Evolutionary conservation across 1,284 basidiomycete species (phyloP).

Genomic region (Irpex lacteus): DNA sequence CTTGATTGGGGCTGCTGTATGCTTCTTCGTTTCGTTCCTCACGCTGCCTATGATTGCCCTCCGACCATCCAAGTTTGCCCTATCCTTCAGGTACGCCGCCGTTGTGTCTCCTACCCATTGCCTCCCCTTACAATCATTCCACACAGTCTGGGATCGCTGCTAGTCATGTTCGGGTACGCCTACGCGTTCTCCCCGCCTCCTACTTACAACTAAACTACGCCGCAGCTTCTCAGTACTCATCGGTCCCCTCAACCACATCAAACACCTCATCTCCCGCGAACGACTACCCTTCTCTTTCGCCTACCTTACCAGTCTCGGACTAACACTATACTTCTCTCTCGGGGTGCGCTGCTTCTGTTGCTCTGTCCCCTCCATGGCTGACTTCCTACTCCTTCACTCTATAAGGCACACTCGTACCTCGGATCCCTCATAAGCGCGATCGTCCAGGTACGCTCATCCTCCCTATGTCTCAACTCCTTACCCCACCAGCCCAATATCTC

Average conservation of each 20-base stretch:
- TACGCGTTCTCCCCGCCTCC: constrained; percentile 14
- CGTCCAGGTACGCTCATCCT: constrained; percentile 56
- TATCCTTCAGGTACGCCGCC: constrained; percentile 73
- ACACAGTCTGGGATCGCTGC: constrained; percentile 70
- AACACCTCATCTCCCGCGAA: constrained; percentile 84
- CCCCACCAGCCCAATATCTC: too few species aligned
- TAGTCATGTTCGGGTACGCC: constrained; percentile 84
- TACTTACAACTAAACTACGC: neutral
- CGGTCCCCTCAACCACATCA: constrained; percentile 84
- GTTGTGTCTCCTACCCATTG: neutral
- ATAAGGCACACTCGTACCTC: constrained; percentile 75
- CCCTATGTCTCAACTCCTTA: neutral
- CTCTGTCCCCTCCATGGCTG: neutral
- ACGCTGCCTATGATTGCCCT: constrained; percentile 83
- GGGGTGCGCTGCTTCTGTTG: constrained; percentile 50
- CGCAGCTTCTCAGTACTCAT: constrained; percentile 82
- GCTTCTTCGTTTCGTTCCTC: constrained; percentile 94
- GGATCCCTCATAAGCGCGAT: constrained; percentile 81
- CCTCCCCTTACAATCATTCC: neutral
- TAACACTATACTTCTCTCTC: constrained; percentile 89
- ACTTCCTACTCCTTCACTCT: neutral
- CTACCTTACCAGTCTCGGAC: constrained; percentile 77
- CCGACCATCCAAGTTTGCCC: constrained; percentile 85
- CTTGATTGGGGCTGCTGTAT: constrained; percentile 86
- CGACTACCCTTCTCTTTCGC: constrained; percentile 85